Evolutionary conservation across 1,284 basidiomycete genomes (phyloP), one percentile per base, ranked within the genome.

Genomic region (Apiotrichum gamsii): DNA sequence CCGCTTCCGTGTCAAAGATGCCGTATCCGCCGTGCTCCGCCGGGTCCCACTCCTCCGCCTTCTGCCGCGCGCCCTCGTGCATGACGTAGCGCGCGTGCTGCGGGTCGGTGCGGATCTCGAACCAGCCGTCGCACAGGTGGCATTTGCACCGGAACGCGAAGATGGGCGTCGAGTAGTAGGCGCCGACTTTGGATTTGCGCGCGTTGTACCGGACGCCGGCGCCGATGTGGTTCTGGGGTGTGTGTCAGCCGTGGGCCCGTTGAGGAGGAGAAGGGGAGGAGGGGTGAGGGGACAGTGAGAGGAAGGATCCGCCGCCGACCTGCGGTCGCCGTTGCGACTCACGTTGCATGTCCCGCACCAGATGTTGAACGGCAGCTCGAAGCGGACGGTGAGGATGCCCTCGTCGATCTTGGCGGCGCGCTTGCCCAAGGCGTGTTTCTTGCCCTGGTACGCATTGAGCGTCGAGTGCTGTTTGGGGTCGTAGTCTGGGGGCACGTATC

Each of bases 181-280:
- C 83, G n/a, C 93, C 95, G 16, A 95, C 80, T 71, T 94, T 95
- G 74, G 84, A 84, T 78, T 99, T 99, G 70, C 96, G 90, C 0
- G 95, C 95, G 62, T 99, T 99, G 77, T 95, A 98, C 2, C 95
- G 86, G 3, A 96, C 93, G 23, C 93, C 91, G 80, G 93, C 93
- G 15, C 91, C 91, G 50, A 96, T 89, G 73, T 95, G 91, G 59
- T 85, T 86, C 71, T 66, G 48, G 14, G 33, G 9, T 23, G 43
- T 55, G 13, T 23, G 15, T 19, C 8, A 11, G 5, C 4, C n/a
- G 18, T 32, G 11, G 14, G 2, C 25, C 25, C 6, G 23, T n/a
- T 43, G 43, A 33, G 16, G 20, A 16, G n/a, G n/a, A n/a, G n/a
- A n/a, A n/a, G n/a, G n/a, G n/a, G n/a, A n/a, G n/a, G n/a, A n/a